These are phyloP conservation scores for Neofusicoccum cordaticola DNA, from an alignment of 2,329 filamentous ascomycete species.

Conservation along the genomic window DNA sequence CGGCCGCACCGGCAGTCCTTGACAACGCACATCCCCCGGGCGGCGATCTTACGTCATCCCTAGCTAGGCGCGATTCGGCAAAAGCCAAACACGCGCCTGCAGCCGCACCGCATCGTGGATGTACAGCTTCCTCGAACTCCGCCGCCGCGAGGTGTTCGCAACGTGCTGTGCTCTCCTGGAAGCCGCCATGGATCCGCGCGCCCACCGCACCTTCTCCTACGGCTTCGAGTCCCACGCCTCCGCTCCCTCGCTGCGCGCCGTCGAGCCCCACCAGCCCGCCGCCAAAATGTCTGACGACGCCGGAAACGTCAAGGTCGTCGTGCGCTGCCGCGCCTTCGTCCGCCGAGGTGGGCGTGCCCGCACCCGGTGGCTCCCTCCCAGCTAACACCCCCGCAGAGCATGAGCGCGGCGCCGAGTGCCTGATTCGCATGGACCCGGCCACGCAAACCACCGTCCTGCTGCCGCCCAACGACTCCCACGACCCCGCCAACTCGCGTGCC, in stretches of 20 bases:
- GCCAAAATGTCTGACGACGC: constrained; percentile 39
- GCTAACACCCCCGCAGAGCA: constrained; percentile 60
- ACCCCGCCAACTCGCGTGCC: constrained; percentile 47
- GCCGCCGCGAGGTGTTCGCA: constrained; percentile 7
- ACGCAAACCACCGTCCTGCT: constrained; percentile 81
- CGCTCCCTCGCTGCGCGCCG: constrained; percentile 44
- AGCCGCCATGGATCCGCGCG: constrained; percentile 27
- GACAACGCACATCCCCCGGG: constrained; percentile 11
- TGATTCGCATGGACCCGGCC: constrained; percentile 86
- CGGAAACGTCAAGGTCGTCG: constrained; percentile 52
- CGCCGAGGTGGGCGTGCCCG: constrained; percentile 38
- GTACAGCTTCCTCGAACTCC: constrained; percentile 9
- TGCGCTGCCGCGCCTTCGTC: constrained; percentile 48
- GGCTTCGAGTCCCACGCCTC: constrained; percentile 38
- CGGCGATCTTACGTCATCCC: constrained; percentile 9
- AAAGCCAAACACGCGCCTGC: constrained; percentile 16
- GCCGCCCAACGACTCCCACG: constrained; percentile 58
- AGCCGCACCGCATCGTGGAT: not conserved
- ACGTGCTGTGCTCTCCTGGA: constrained; percentile 26
- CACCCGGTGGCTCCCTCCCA: not conserved
- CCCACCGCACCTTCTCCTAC: constrained; percentile 26
- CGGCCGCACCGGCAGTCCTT: not conserved
- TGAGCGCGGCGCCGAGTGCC: constrained; percentile 74
- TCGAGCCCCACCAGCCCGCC: constrained; percentile 33
- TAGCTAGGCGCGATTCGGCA: constrained; percentile 9